Base-by-base conservation (phyloP, 768 basidiomycete genomes). In the Pulveroboletus ravenelii region DNA sequence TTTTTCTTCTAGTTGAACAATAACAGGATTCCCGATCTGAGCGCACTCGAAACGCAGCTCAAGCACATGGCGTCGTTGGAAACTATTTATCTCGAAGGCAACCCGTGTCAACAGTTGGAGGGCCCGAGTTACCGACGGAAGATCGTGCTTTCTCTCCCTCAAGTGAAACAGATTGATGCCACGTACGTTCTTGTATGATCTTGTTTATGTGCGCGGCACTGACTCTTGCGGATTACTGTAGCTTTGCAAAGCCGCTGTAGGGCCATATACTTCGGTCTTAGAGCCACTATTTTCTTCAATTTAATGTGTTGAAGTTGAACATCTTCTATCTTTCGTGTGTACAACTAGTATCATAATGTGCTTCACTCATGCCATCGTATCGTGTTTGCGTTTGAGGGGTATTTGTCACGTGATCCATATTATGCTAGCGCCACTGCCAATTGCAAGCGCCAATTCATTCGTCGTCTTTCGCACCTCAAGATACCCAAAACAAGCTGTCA, bases 11-110 rank as follows among this genome's bases (percentile, higher is more conserved):
- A 97, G 94, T 80, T 93, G 56, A 96, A 85, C 66, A 79, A 89
- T 55, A 99, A 99, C 70, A 74, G 84, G 61, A 87, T 99, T 38
- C 73, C 82, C 4, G 79, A 84, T 52, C 71, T 97, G 8, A 74
- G 70, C 8, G 74, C 79, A 3, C 72, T 98, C 6, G 86, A 88
- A 34, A 66, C 75, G 0, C 78, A 94, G 64, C 77, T 95, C 2
- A 70, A 70, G 50, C 71, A 77, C 12, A 73, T 90, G 29, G 43
- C 69, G 7, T 75, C 81, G 1, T 75, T 99, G 12, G 77, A 85
- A 63, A 99, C 96, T 1, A 75, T 99, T 7, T 99, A 99, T 65
- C 80, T 99, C 23, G 96, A 99, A 70, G 86, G 82, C 5, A 99
- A 99, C 63, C 96, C 96, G 3, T 88, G 92, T 56, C 93, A 99